These are phyloP conservation scores for Acanthamoeba divionensis DNA, from an alignment of 208 protist species.

Conservation along the genomic window DNA sequence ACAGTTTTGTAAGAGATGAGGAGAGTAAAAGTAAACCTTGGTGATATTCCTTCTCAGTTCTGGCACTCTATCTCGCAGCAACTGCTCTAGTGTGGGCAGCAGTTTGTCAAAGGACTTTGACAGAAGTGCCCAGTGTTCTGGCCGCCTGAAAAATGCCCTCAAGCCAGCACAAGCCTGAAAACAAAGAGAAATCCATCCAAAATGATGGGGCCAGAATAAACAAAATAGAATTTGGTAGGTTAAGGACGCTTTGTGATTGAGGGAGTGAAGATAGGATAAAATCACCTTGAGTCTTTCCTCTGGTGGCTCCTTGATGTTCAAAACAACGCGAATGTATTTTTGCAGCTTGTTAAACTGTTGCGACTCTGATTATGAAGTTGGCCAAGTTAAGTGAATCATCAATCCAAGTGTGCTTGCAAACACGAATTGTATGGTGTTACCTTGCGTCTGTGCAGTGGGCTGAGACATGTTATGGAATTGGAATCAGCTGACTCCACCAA, in stretches of 20 bases:
- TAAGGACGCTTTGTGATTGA: not conserved
- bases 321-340: not conserved
- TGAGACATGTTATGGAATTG: too few species aligned
- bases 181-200: not conserved
- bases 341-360: conserved; percentile 12
- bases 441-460: not conserved
- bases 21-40: too few species aligned
- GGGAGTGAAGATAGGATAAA: too few species aligned
- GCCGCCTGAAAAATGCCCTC: not conserved
- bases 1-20: too few species aligned
- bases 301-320: not conserved
- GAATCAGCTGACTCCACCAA: too few species aligned
- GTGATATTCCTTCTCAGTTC: not conserved
- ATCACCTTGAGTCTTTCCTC: not conserved
- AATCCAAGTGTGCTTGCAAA: too few species aligned
- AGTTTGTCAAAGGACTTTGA: conserved; percentile 3
- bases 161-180: conserved; percentile 8
- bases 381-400: too few species aligned
- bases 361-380: too few species aligned
- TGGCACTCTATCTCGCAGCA: not conserved
- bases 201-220: not conserved
- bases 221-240: not conserved
- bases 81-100: not conserved
- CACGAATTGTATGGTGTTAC: too few species aligned
- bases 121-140: not conserved